Evolutionary conservation across 352 stramenopile genomes (phyloP).

Genomic region (Pilasporangium apinafurcum): DNA sequence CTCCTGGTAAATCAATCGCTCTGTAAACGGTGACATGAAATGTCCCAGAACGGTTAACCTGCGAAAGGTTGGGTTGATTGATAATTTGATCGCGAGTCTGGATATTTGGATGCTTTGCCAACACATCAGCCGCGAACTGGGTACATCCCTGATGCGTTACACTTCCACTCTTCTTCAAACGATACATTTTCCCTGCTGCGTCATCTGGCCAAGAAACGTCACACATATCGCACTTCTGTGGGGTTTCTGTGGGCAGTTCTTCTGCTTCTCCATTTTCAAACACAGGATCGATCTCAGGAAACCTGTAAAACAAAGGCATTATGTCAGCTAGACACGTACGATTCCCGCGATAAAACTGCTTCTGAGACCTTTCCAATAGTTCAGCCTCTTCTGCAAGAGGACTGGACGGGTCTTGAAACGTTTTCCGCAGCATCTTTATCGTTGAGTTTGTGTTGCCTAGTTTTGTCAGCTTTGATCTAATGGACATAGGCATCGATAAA

Average conservation of each 20-base stretch:
- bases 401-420: constrained; percentile 52
- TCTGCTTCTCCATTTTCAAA: constrained; percentile 59
- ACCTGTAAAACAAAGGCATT: constrained; percentile 9
- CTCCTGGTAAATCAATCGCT: constrained; percentile 63
- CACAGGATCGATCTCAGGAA: constrained; percentile 58
- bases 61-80: constrained; percentile 29
- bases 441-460: constrained; percentile 59
- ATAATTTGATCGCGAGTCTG: constrained; percentile 45
- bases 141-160: constrained; percentile 68
- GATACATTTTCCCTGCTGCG: constrained; percentile 42
- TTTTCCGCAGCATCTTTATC: constrained; percentile 67
- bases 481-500: not conserved
- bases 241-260: constrained; percentile 25
- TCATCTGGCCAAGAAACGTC: constrained; percentile 81
- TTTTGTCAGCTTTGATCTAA: constrained; percentile 59
- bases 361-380: constrained; percentile 33
- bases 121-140: constrained; percentile 69
- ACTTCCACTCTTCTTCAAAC: constrained; percentile 36
- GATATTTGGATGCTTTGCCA: constrained; percentile 52
- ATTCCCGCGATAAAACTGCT: no score
- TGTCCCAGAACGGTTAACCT: constrained; percentile 60
- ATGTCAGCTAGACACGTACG: not conserved
- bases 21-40: constrained; percentile 74
- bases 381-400: constrained; percentile 33
- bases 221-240: constrained; percentile 63